These are phyloP conservation scores for Yamadazyma dendronema DNA, from an alignment of 1,139 yeast species.

Conservation along the genomic window DNA sequence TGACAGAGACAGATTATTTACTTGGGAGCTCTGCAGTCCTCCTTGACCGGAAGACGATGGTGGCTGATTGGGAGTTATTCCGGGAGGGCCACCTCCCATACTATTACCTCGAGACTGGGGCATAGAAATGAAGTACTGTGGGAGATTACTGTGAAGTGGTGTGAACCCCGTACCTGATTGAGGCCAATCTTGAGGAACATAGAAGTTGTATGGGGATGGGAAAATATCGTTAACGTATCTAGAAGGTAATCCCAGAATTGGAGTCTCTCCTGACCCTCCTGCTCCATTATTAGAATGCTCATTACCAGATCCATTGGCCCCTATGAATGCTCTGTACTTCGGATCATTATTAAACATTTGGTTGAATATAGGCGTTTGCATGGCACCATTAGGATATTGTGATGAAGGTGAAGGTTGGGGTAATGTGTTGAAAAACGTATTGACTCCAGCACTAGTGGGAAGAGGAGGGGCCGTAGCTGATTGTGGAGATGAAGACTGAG, in stretches of 20 bases:
- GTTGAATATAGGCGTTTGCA: constrained; percentile 40
- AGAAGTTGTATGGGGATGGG: constrained; percentile 54
- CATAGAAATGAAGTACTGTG: constrained; percentile 24
- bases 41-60: not conserved
- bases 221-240: constrained; percentile 54
- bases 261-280: constrained; percentile 33
- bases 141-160: constrained; percentile 28
- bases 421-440: constrained; percentile 25
- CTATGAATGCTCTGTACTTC: too few species aligned
- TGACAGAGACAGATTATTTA: too few species aligned
- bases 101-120: not conserved
- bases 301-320: constrained; percentile 2
- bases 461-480: constrained; percentile 42
- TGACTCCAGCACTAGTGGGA: constrained; percentile 23
- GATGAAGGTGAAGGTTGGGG: constrained; percentile 31
- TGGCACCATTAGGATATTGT: constrained; percentile 18
- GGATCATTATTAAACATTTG: constrained; percentile 30
- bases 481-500: constrained; percentile 45
- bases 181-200: constrained; percentile 48
- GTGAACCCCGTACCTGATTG: constrained; percentile 37
- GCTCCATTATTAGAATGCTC: not conserved
- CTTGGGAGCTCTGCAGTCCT: too few species aligned
- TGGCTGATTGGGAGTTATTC: not conserved
- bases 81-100: not conserved
- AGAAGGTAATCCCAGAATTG: constrained; percentile 49